Conservation (phyloP, 352 stramenopile species). For the Ophiocytium majus region DNA sequence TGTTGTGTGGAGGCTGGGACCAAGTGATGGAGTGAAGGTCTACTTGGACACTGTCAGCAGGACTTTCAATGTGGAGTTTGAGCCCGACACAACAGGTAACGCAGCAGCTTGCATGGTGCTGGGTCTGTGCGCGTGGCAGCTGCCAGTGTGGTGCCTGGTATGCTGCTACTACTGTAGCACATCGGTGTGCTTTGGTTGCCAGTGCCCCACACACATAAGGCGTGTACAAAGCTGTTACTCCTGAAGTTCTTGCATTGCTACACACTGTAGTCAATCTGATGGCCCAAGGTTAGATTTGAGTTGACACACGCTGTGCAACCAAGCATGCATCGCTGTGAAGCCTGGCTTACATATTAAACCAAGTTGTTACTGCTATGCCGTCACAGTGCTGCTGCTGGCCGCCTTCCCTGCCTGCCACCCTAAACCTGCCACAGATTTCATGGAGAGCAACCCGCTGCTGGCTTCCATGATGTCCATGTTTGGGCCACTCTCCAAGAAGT, state of each 20-base stretch:
- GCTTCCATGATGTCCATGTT: not conserved
- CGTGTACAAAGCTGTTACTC: too few species aligned
- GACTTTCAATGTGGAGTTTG: not conserved
- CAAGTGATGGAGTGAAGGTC: not conserved
- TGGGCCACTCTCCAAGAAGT: not conserved
- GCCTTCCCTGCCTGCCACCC: not conserved
- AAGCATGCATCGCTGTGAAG: not conserved
- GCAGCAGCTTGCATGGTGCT: not conserved
- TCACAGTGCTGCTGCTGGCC: not conserved
- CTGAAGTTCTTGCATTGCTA: too few species aligned
- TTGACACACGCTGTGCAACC: not conserved
- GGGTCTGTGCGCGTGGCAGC: too few species aligned
- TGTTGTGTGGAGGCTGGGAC: not conserved
- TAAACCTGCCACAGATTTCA: not conserved
- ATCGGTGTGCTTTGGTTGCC: not conserved
- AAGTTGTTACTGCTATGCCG: not conserved
- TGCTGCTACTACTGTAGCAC: not conserved
- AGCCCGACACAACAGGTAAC: not conserved
- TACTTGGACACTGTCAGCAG: not conserved
- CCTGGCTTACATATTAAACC: not conserved
- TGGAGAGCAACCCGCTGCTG: too few species aligned
- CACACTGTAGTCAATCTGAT: too few species aligned
- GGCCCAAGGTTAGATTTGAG: not conserved
- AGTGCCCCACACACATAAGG: not conserved
- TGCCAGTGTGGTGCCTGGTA: too few species aligned